A percentile compares a stretch with the other conserved stretches of the same genome.
These are phyloP conservation scores for Leptodontidium sp. DNA, from an alignment of 2,329 filamentous ascomycete species.

Conservation along the genomic window DNA sequence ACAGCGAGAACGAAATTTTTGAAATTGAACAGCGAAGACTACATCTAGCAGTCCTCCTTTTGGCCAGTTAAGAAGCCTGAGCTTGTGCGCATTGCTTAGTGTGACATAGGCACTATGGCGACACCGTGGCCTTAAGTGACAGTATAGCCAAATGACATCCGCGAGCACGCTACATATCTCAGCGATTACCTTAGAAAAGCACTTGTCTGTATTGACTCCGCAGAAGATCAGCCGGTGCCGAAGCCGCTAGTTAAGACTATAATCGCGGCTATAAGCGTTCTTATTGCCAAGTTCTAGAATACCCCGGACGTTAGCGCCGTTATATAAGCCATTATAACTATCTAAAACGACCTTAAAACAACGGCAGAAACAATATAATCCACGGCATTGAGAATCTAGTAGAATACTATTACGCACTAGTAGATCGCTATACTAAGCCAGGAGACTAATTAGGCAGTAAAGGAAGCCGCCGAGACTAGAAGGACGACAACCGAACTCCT, in stretches of 20 bases:
- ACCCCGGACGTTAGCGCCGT: not conserved
- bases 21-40: conserved; percentile 5
- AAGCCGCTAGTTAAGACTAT: conserved; percentile 22
- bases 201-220: conserved; percentile 25
- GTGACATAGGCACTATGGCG: too few relatives aligned
- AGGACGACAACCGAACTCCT: conserved; percentile 14
- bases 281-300: conserved; percentile 26
- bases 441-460: conserved; percentile 16
- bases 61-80: too few relatives aligned
- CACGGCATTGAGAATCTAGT: conserved; percentile 10
- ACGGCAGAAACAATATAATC: too few relatives aligned
- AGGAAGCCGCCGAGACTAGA: conserved; percentile 14
- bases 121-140: too few relatives aligned
- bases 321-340: too few relatives aligned
- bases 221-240: conserved; percentile 16
- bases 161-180: conserved; percentile 18
- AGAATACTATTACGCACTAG: conserved; percentile 14
- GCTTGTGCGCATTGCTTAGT: too few relatives aligned
- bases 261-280: conserved; percentile 21
- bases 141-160: conserved; percentile 3
- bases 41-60: conserved; percentile 4
- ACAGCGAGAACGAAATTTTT: conserved; percentile 24
- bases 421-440: conserved; percentile 16
- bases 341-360: too few relatives aligned
- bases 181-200: conserved; percentile 25